Evolutionary conservation across 805 yeast species (phyloP), one percentile per base, ranked within the genome.

Genomic region (Aciculoconidium aculeatum): DNA sequence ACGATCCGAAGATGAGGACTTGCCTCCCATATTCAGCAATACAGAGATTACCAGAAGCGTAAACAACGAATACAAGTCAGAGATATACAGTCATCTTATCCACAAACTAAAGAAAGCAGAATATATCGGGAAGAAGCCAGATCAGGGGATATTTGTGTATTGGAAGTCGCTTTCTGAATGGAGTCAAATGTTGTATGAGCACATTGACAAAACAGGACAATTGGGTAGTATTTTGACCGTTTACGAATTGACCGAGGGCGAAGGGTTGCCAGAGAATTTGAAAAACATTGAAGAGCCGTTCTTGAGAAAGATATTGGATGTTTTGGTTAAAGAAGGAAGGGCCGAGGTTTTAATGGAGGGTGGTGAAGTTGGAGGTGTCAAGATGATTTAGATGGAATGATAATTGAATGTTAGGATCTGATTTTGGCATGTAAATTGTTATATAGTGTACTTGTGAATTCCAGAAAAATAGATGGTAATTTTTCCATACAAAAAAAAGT

Each of bases 281-380:
- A 66, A 67, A 31, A 75, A 75, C 9, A 67, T 87, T 41, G 86
- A 83, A 41, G 61, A 70, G 20, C 47, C 50, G 9, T 46, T 85
- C 9, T 53, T 88, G 34, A 59, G 66, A 7, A 58, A 60, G 36
- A 48, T 86, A 11, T 51, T 47, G 34, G 72, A 70, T 15, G 62
- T 68, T 1, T 54, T 90, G 39, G 77, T 73, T 7, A 74, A 74
- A 33, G 70, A 77, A 37, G 83, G 83, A 3, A 72, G 80, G 42
- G 95, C 92, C 2, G 84, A 77, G 28, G 49, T 83, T 12, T 55
- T 88, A 53, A 77, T 75, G 53, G 80, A 78, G 22, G 75, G 69
- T 21, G 78, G 77, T 8, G 68, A 65, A 29, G 71, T 81, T 13
- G 80, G 80, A 2, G 97, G 95, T 13, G 82, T 88, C 4, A 90